phyloP scores from a whole-genome alignment of 2,329 filamentous ascomycete species.

The Epichloe bromicola region DNA sequence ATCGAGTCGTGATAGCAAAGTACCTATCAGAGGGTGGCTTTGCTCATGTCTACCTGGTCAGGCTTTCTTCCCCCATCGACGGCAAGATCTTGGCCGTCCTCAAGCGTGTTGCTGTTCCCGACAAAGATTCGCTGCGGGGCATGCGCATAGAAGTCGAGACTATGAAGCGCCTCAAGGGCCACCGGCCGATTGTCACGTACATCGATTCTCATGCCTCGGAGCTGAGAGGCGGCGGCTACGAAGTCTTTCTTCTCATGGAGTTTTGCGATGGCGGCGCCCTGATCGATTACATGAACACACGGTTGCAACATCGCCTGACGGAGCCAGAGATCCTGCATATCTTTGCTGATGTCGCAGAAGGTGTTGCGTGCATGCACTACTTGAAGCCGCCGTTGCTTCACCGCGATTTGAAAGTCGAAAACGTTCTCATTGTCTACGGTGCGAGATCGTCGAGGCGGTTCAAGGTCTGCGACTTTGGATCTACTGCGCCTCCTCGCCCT shows the following conservation, averaged over 20 bases:
- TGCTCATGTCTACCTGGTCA: constrained; percentile 94
- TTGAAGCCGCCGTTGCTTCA: constrained; percentile 87
- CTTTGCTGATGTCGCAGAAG: constrained; percentile 90
- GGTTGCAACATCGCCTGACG: constrained; percentile 87
- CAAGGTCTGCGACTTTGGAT: constrained; percentile 98
- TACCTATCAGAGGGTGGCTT: constrained; percentile 98
- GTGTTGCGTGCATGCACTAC: constrained; percentile 98
- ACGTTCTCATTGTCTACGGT: constrained; percentile 72
- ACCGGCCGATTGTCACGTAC: constrained; percentile 92
- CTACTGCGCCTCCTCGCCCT: constrained; percentile 68
- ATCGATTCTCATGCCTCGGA: constrained; percentile 97
- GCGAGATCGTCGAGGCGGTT: constrained; percentile 58
- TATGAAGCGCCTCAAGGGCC: constrained; percentile 98
- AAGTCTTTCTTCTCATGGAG: constrained; percentile 98
- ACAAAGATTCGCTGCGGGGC: constrained; percentile 84
- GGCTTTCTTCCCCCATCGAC: constrained; percentile 63
- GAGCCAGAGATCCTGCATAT: constrained; percentile 97
- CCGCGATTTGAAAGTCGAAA: constrained; percentile 94
- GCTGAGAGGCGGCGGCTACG: constrained; percentile 82
- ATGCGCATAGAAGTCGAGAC: constrained; percentile 99
- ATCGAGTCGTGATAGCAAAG: constrained; percentile 88
- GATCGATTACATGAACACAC: constrained; percentile 99
- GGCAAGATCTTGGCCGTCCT: constrained; percentile 73
- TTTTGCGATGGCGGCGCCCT: constrained; percentile 88
- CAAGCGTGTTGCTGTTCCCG: constrained; percentile 90